These are phyloP conservation scores for Drechslerella stenobrocha DNA, from an alignment of 2,329 filamentous ascomycete genomes.

Conservation along the genomic window DNA sequence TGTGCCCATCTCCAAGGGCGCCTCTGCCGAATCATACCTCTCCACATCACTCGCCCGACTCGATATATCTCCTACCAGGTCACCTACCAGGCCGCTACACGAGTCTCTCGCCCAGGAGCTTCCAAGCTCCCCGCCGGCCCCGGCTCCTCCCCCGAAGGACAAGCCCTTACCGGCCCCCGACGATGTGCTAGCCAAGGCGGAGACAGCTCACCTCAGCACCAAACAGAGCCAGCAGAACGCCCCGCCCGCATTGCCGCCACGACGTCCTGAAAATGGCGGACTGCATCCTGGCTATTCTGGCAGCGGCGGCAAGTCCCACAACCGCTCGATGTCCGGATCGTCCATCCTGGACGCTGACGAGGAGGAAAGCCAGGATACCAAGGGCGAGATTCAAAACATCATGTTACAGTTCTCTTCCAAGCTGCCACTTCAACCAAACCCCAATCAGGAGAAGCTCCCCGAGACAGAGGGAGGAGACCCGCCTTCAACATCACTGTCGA, in stretches of 20 bases:
- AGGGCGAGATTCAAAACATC: constrained; percentile 90
- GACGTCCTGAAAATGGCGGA: constrained; percentile 38
- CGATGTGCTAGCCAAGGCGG: constrained; percentile 50
- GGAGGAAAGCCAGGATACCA: constrained; percentile 69
- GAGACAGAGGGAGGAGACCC: constrained; percentile 18
- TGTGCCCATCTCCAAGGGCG: neutral
- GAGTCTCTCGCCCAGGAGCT: constrained; percentile 26
- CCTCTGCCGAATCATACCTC: constrained; percentile 42
- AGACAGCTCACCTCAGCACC: constrained; percentile 23
- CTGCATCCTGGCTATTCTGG: constrained; percentile 49
- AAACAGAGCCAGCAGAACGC: constrained; percentile 8
- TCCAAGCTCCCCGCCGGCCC: constrained; percentile 50
- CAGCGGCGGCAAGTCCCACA: constrained; percentile 47
- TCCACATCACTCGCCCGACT: constrained; percentile 43
- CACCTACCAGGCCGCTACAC: constrained; percentile 24
- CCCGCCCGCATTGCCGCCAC: constrained; percentile 37
- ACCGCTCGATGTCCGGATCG: constrained; percentile 48
- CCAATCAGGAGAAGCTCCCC: constrained; percentile 16
- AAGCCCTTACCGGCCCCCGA: constrained; percentile 48
- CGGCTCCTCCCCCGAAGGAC: constrained; percentile 50
- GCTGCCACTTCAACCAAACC: constrained; percentile 46
- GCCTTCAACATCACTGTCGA: neutral
- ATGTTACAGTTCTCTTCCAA: constrained; percentile 78
- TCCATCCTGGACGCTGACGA: constrained; percentile 62
- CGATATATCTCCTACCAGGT: constrained; percentile 26